Conservation (phyloP, 2,329 filamentous ascomycete species). For the Sporothrix protearum region DNA sequence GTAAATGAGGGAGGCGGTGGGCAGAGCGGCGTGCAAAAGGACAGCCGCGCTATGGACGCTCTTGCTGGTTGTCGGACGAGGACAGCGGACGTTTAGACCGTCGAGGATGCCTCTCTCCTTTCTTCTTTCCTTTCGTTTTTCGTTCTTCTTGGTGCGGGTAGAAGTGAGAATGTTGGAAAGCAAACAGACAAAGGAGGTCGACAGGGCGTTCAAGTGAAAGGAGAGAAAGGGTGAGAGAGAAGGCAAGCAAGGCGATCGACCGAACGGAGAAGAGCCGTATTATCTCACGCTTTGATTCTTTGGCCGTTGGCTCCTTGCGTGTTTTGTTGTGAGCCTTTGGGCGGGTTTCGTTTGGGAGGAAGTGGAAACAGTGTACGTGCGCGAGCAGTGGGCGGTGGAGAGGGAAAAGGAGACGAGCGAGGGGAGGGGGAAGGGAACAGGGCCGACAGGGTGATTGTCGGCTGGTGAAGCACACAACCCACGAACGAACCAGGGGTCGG, state of each 20-base stretch:
- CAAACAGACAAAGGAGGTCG: conserved; percentile 7
- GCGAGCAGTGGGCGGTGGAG: not conserved
- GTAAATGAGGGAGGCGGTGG: conserved; percentile 3
- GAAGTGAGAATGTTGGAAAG: conserved; percentile 15
- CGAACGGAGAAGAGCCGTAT: conserved; percentile 18
- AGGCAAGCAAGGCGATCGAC: not conserved
- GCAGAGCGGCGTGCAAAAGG: not conserved
- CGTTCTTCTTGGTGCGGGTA: conserved; percentile 1
- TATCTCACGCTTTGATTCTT: not conserved
- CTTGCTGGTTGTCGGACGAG: not conserved
- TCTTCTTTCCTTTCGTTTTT: not conserved
- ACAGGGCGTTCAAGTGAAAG: not conserved
- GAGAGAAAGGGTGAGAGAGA: not conserved
- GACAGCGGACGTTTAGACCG: not conserved
- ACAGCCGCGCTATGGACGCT: not conserved
- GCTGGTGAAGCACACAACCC: conserved; percentile 20
- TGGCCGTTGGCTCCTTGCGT: not conserved
- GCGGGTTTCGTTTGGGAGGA: not conserved
- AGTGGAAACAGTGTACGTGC: conserved; percentile 3
- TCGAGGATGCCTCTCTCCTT: not conserved
- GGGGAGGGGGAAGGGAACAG: conserved; percentile 6
- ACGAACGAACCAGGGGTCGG: conserved; percentile 1
- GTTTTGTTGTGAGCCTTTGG: not conserved
- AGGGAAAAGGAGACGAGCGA: not conserved
- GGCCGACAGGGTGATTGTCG: conserved; percentile 11